Evolutionary conservation across 495 filamentous ascomycete species (phyloP).

Genomic region (Penicillium subrubescens): DNA sequence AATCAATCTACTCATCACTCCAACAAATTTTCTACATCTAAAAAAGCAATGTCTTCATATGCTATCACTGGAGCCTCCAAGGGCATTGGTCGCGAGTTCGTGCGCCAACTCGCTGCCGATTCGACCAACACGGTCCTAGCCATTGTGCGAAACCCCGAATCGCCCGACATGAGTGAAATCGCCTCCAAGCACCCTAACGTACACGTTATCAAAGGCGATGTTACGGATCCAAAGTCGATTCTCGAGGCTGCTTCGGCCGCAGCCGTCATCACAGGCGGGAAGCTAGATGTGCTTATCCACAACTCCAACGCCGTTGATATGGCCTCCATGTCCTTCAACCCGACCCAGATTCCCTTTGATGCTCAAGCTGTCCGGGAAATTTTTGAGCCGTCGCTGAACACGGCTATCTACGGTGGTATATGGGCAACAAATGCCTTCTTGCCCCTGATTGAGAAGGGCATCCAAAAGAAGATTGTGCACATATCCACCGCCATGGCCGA

Average conservation of each 20-base stretch:
- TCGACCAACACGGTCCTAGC: constrained; percentile 53
- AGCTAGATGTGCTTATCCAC: constrained; percentile 49
- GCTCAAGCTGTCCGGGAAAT: constrained; percentile 12
- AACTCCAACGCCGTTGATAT: constrained; percentile 43
- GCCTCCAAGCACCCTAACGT: constrained; percentile 35
- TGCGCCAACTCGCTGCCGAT: constrained; percentile 50
- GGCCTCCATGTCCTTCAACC: constrained; percentile 14
- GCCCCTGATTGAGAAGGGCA: constrained; percentile 44
- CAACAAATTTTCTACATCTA: background rate
- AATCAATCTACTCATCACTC: background rate
- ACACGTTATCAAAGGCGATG: constrained; percentile 49
- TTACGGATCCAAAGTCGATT: constrained; percentile 38
- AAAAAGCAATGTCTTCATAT: constrained; percentile 51
- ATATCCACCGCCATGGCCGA: constrained; percentile 50
- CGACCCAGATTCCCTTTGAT: constrained; percentile 27
- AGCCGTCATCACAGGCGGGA: constrained; percentile 41
- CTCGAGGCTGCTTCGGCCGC: constrained; percentile 43
- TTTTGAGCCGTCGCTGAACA: constrained; percentile 18
- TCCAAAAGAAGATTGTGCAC: constrained; percentile 50
- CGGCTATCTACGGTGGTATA: constrained; percentile 23
- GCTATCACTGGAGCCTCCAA: constrained; percentile 59
- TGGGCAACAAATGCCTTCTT: constrained; percentile 44
- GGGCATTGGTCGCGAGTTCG: constrained; percentile 57
- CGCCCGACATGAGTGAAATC: constrained; percentile 27
- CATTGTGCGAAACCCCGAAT: constrained; percentile 41